Evolutionary conservation across 257 asterid genomes (phyloP), one percentile per base, ranked within the genome.

Genomic region (Hygrophila difformis): DNA sequence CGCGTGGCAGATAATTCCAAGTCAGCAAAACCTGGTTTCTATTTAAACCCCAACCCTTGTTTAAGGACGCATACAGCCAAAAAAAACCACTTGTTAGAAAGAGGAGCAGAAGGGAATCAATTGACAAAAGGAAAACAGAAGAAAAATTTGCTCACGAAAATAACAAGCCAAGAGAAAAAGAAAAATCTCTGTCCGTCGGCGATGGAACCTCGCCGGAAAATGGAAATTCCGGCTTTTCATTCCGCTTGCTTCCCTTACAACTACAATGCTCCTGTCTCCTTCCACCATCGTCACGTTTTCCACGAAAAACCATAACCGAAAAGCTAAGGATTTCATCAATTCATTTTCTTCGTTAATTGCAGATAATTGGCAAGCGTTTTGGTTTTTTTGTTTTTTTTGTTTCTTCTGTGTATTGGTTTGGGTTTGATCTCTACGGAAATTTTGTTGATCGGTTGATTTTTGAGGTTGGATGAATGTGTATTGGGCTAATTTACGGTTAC

Each of bases 241-340:
- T 44, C 46, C 31, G 47, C 23, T 47, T 34, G 61, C 18, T 58
- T 26, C 19, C 46, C 69, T n/a, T 44, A 24, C 24, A 21, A 7
- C 24, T 37, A 29, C 50, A 67, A 59, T 68, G 83, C 58, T 56
- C 68, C 57, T 43, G 63, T 67, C 46, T 68, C 79, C 19, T 68
- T 76, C 36, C 87, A 75, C 56, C 74, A 46, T 61, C 75, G 77
- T 33, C 87, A 83, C 73, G 81, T 84, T 52, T 78, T 83, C 60
- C 93, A 59, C 68, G 94, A 83, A 61, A 58, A 67, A 16, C 60
- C 54, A 38, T 77, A 18, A 55, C 62, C 55, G 44, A 39, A 40
- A n/a, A 21, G 24, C 17, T 20, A 26, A n/a, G 38, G 31, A 39
- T 41, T 3, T 34, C n/a, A n/a, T n/a, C n/a, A n/a, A 48, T 39